Evolutionary conservation across 768 basidiomycete species (phyloP).

Genomic region (Nidularia sp.): DNA sequence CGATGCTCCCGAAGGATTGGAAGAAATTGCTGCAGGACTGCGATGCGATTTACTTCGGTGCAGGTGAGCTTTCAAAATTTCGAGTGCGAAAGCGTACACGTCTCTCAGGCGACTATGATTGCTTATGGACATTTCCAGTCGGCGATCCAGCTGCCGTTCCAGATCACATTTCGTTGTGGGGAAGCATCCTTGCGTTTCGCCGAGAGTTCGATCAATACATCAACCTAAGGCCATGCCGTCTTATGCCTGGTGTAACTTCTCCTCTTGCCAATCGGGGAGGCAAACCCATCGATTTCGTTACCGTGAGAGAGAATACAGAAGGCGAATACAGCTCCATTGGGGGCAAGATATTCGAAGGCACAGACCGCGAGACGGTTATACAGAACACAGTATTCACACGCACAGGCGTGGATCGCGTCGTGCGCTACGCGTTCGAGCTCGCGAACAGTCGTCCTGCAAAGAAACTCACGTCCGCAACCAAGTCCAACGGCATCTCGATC

Average conservation of each 20-base stretch:
- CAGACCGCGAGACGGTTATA: conserved; percentile 33
- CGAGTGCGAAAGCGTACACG: no score
- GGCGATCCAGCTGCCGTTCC: conserved; percentile 45
- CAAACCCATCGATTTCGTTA: conserved; percentile 46
- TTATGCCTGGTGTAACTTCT: conserved; percentile 42
- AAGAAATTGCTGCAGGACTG: conserved; percentile 31
- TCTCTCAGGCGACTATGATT: no score
- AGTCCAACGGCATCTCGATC: conserved; percentile 45
- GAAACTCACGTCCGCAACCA: conserved; percentile 48
- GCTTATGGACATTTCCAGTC: conserved; percentile 16
- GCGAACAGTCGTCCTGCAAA: conserved; percentile 45
- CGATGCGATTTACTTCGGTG: conserved; percentile 47
- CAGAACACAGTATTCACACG: conserved; percentile 49
- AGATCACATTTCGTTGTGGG: conserved; percentile 57
- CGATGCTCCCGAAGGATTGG: conserved; percentile 42
- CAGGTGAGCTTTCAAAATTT: conserved; percentile 18
- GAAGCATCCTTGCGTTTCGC: conserved; percentile 44
- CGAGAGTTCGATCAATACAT: conserved; percentile 50
- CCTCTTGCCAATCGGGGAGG: conserved; percentile 39
- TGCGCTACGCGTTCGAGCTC: conserved; percentile 49
- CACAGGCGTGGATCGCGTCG: conserved; percentile 41
- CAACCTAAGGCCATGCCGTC: conserved; percentile 43
- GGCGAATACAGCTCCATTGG: conserved; percentile 52
- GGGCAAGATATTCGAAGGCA: conserved; percentile 36
- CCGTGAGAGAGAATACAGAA: conserved; percentile 54